Base-by-base conservation (phyloP, 2,329 filamentous ascomycete genomes). In the Pseudogymnoascus sp. region DNA sequence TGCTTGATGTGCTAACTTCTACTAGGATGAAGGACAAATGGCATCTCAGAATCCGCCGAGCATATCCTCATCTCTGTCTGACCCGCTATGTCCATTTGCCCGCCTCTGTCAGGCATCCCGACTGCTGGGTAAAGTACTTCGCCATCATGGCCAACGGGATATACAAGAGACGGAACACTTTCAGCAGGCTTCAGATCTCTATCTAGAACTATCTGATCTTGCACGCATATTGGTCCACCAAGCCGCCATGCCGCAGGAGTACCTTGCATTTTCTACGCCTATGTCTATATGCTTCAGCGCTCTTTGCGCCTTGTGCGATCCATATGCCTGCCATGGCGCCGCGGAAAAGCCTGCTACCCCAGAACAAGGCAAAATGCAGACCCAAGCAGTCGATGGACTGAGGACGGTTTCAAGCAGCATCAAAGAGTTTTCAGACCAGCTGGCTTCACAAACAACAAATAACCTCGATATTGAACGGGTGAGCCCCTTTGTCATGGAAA, bases 61-160 rank as follows among this genome's bases (percentile, higher is more conserved):
- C 50, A 74, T 69, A 15, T 65, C 62, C 11, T 65, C 41, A 18
- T 72, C 81, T 14, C 70, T 80, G 62, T 73, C 74, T 28, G 77
- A 80, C 7, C 66, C 77, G 7, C 67, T 78, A 60, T 74, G 76
- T 18, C 72, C 81, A 39, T 84, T 81, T 70, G 78, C 79, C 4
- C 77, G 80, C 61, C 74, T 84, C 41, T 75, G 73, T 59, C 75
- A 77, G 67, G 69, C 71, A 18, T 70, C 69, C 18, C 66, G 74
- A 18, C 68, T 76, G 57, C 58, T 75, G 20, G 71, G 71, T 38
- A 69, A 70, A 61, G 69, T 73, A n/a, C 64, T 75, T 8, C 58
- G 58, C 5, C 72, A 76, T 64, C 65, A 70, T 59, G 66, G 68
- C 66, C 12, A 60, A 60, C 4, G 30, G 63, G n/a, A 43, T 61